Evolutionary conservation across 2,329 filamentous ascomycete genomes (phyloP).

Genomic region (Stachybotrys chlorohalonatus): DNA sequence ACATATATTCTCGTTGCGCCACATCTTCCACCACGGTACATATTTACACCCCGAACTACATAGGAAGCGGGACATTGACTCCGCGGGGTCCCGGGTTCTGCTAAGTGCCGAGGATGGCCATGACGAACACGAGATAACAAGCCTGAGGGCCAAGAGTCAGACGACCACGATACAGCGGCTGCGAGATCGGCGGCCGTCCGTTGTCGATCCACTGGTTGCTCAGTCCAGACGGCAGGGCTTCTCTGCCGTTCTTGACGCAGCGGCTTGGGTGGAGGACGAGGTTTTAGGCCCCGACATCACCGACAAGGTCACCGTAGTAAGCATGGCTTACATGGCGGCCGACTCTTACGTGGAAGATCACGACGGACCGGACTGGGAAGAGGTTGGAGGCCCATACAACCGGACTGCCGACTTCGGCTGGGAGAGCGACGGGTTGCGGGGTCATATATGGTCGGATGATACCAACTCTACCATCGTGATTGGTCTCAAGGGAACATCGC

Average conservation of each 20-base stretch:
- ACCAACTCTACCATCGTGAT: constrained; percentile 82
- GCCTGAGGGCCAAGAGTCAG: constrained; percentile 54
- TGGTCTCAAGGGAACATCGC: constrained; percentile 82
- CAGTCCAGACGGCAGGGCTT: constrained; percentile 61
- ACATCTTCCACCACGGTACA: constrained; percentile 89
- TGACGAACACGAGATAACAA: constrained; percentile 38
- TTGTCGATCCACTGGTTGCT: constrained; percentile 71
- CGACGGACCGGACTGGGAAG: constrained; percentile 69
- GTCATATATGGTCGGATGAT: constrained; percentile 86
- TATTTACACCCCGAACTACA: constrained; percentile 71
- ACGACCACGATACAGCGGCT: constrained; percentile 69
- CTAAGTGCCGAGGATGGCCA: constrained; percentile 51
- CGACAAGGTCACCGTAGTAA: constrained; percentile 76
- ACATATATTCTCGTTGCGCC: constrained; percentile 63
- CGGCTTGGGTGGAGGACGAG: constrained; percentile 77
- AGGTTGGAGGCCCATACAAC: constrained; percentile 72
- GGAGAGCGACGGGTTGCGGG: constrained; percentile 79
- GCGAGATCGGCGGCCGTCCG: constrained; percentile 64
- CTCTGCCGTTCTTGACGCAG: constrained; percentile 57
- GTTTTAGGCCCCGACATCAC: constrained; percentile 72
- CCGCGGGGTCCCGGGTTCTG: constrained; percentile 47
- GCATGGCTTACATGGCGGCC: constrained; percentile 77
- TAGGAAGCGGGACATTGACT: constrained; percentile 60
- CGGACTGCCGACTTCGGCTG: constrained; percentile 86
- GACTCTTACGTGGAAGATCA: constrained; percentile 78